A percentile compares a stretch with the other conserved stretches of the same genome.
These are phyloP conservation scores for Candida verbasci DNA, from an alignment of 805 yeast genomes.

Conservation along the genomic window DNA sequence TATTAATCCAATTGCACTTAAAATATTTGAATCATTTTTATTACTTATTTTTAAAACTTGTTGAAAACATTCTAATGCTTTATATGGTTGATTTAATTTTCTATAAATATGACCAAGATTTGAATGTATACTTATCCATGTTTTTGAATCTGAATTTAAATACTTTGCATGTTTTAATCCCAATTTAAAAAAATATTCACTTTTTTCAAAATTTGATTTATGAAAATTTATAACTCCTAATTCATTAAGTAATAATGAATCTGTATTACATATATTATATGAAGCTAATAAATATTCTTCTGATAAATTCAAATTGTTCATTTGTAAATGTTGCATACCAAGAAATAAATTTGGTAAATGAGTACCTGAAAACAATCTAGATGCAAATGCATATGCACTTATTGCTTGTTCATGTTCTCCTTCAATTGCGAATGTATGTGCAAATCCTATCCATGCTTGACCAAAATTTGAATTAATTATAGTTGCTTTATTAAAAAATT, in stretches of 20 bases:
- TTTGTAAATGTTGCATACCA: constrained; percentile 94
- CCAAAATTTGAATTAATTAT: constrained; percentile 84
- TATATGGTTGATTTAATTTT: constrained; percentile 53
- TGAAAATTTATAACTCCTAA: constrained; percentile 90
- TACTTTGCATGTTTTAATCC: constrained; percentile 68
- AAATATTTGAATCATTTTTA: constrained; percentile 63
- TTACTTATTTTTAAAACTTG: constrained; percentile 68
- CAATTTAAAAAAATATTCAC: constrained; percentile 65
- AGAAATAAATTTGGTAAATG: constrained; percentile 85
- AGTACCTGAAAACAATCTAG: constrained; percentile 83
- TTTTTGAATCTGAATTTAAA: constrained; percentile 71
- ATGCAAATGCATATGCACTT: constrained; percentile 94
- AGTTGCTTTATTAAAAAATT: constrained; percentile 85
- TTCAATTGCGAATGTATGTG: constrained; percentile 95
- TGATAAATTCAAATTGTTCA: constrained; percentile 77
- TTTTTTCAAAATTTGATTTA: constrained; percentile 57
- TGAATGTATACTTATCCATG: constrained; percentile 80
- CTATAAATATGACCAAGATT: constrained; percentile 89
- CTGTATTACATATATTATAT: constrained; percentile 71
- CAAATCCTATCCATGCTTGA: constrained; percentile 97
- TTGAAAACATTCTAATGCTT: constrained; percentile 71
- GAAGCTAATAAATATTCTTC: constrained; percentile 81
- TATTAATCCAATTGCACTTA: constrained; percentile 81
- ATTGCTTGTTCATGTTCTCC: constrained; percentile 99
- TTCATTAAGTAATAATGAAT: constrained; percentile 87